phyloP scores from a whole-genome alignment of 768 basidiomycete genomes.

The Trametes coccinea region DNA sequence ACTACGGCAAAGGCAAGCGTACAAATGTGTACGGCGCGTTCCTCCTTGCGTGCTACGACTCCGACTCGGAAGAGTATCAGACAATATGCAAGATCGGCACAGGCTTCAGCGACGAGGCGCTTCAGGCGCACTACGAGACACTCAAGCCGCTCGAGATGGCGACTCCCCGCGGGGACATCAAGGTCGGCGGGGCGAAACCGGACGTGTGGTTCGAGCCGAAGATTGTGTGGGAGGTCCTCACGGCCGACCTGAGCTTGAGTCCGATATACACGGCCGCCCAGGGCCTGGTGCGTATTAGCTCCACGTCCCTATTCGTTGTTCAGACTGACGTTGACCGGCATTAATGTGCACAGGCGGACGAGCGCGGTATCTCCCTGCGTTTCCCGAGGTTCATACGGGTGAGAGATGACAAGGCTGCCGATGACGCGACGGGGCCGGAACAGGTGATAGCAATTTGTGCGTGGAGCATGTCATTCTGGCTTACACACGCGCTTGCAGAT shows the following conservation, averaged over 20 bases:
- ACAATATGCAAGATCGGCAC: conserved; percentile 99
- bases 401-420: conserved; percentile 90
- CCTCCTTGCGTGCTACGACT: conserved; percentile 94
- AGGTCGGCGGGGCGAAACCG: conserved; percentile 90
- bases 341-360: conserved; percentile 60
- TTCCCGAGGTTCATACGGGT: conserved; percentile 94
- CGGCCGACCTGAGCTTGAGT: conserved; percentile 95
- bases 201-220: conserved; percentile 98
- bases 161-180: conserved; percentile 79
- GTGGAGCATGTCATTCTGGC: conserved; percentile 11
- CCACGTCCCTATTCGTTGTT: neutral
- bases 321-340: neutral
- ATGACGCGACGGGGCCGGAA: conserved; percentile 91
- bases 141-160: conserved; percentile 76
- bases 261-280: conserved; percentile 95
- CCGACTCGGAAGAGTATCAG: conserved; percentile 91
- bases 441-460: conserved; percentile 52
- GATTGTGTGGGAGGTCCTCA: conserved; percentile 97
- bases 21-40: conserved; percentile 98
- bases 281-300: conserved; percentile 63
- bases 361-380: conserved; percentile 90
- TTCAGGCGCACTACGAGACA: conserved; percentile 78
- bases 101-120: conserved; percentile 91
- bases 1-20: conserved; percentile 97
- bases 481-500: conserved; percentile 48